A percentile compares a stretch with the other conserved stretches of the same genome.
Conservation (phyloP, 148 eudicot species). For the Rhododendron simsii region DNA sequence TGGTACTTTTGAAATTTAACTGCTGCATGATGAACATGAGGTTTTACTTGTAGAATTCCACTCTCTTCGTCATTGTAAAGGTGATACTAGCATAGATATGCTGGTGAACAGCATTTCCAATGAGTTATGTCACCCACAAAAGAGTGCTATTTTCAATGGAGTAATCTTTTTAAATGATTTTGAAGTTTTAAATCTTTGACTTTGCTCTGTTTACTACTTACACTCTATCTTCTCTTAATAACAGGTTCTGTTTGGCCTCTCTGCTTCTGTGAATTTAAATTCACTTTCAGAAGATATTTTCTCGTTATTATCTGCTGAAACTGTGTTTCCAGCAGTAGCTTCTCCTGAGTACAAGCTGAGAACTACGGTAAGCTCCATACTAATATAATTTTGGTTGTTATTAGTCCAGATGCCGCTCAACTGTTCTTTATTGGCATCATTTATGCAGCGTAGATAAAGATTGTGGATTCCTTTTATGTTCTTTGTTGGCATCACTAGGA, state of each 20-base stretch:
- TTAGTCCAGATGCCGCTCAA: not conserved
- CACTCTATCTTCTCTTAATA: not conserved
- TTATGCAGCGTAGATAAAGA: not conserved
- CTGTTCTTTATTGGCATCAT: not conserved
- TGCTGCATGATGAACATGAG: not conserved
- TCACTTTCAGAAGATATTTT: slow-evolving; percentile 61
- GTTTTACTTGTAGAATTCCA: not conserved
- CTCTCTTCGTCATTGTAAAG: not conserved
- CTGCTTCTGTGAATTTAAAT: slow-evolving; percentile 55
- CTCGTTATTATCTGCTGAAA: slow-evolving; percentile 38
- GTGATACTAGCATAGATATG: not conserved
- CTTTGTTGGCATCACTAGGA: not conserved
- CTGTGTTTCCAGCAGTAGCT: slow-evolving; percentile 49
- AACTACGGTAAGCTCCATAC: slow-evolving; percentile 54
- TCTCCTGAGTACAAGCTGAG: slow-evolving; percentile 74
- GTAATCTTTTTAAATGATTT: not conserved
- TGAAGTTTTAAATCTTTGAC: not conserved
- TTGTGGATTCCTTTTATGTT: not conserved
- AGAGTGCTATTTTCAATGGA: not conserved
- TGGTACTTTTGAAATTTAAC: not conserved
- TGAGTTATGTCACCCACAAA: not conserved
- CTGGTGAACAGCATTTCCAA: not conserved
- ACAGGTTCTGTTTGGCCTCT: slow-evolving; percentile 85
- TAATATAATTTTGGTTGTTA: slow-evolving; percentile 7
- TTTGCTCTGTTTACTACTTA: not conserved